phyloP scores from a whole-genome alignment of 768 basidiomycete genomes.

The Suillus subluteus region DNA sequence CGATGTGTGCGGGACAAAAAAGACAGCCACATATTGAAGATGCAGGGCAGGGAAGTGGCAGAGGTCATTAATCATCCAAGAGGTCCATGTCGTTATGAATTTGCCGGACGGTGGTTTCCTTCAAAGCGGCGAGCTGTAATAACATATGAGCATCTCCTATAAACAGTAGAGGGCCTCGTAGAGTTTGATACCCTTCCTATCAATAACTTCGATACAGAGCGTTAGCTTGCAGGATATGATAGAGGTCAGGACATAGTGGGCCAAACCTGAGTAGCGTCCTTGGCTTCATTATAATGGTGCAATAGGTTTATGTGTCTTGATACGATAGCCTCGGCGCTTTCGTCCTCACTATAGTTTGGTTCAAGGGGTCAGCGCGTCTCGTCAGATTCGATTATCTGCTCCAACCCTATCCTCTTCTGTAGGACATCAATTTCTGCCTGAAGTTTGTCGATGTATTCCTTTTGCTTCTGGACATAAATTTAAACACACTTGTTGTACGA shows the following conservation, averaged over 20 bases:
- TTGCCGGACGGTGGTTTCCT: slow-evolving; percentile 70
- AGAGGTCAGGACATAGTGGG: neutral
- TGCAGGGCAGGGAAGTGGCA: neutral
- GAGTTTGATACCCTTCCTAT: slow-evolving; percentile 68
- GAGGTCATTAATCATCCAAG: slow-evolving; percentile 38
- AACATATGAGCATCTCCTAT: slow-evolving; percentile 17
- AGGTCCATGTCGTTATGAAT: slow-evolving; percentile 76
- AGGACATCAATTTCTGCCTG: slow-evolving; percentile 52
- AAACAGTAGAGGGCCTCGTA: neutral
- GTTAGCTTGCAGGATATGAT: too few species aligned
- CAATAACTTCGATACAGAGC: slow-evolving; percentile 53
- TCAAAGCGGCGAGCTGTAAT: slow-evolving; percentile 68
- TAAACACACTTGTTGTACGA: neutral
- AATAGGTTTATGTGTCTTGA: slow-evolving; percentile 71
- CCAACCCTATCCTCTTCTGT: slow-evolving; percentile 50
- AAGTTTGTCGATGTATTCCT: slow-evolving; percentile 49
- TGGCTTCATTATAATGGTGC: slow-evolving; percentile 80
- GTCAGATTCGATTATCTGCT: slow-evolving; percentile 14
- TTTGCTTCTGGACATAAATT: slow-evolving; percentile 45
- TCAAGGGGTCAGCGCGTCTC: neutral
- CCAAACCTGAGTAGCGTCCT: slow-evolving; percentile 77
- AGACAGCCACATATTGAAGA: neutral
- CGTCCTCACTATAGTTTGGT: slow-evolving; percentile 15
- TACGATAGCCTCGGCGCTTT: slow-evolving; percentile 61
- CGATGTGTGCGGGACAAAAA: neutral